These are phyloP conservation scores for Colletotrichum trifolii DNA, from an alignment of 2,329 filamentous ascomycete species.

Conservation along the genomic window DNA sequence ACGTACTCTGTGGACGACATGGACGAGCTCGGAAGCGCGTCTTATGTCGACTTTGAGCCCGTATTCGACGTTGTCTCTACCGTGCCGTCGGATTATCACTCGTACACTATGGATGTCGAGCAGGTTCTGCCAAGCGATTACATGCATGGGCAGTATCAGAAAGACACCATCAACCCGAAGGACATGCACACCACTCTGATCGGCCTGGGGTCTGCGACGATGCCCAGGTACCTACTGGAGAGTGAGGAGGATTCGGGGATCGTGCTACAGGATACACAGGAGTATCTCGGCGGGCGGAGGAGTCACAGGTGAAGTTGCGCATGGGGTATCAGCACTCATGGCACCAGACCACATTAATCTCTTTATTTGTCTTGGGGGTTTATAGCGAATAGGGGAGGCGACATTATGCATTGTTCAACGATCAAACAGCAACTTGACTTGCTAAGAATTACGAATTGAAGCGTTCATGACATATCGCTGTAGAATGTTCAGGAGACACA, in stretches of 20 bases:
- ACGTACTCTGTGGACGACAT: slow-evolving; percentile 28
- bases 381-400: too few relatives aligned
- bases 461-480: too few relatives aligned
- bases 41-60: slow-evolving; percentile 33
- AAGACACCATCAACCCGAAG: slow-evolving; percentile 33
- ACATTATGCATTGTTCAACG: too few relatives aligned
- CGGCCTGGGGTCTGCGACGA: slow-evolving; percentile 23
- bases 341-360: too few relatives aligned
- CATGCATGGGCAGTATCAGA: slow-evolving; percentile 26
- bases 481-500: too few relatives aligned
- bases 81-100: slow-evolving; percentile 32
- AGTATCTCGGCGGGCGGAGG: slow-evolving; percentile 27
- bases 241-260: slow-evolving; percentile 28
- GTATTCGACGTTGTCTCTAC: slow-evolving; percentile 32
- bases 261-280: slow-evolving; percentile 31
- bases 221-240: slow-evolving; percentile 29
- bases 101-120: slow-evolving; percentile 34
- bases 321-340: not conserved
- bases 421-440: too few relatives aligned
- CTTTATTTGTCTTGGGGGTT: too few relatives aligned
- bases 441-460: too few relatives aligned
- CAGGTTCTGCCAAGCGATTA: slow-evolving; percentile 23
- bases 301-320: slow-evolving; percentile 8
- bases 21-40: slow-evolving; percentile 20
- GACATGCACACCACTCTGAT: slow-evolving; percentile 32